Evolutionary conservation across 768 basidiomycete species (phyloP).

Genomic region (Clathrus columnatus): DNA sequence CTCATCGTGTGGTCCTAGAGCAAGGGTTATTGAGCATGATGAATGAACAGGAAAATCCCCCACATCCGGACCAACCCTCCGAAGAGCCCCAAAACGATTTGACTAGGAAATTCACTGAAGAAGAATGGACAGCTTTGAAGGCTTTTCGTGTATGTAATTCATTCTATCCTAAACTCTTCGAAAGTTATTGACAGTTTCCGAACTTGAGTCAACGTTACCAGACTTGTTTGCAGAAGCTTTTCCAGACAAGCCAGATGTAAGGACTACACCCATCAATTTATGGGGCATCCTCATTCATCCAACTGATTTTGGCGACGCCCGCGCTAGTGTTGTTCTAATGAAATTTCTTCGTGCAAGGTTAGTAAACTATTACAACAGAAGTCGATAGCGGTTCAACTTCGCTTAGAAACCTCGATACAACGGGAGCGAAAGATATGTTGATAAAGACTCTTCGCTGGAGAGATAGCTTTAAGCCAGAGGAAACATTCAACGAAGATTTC

Average conservation of each 20-base stretch:
- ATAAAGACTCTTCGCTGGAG: conserved; percentile 65
- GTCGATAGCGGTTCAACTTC: not conserved
- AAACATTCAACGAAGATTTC: conserved; percentile 49
- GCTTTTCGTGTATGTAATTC: conserved; percentile 49
- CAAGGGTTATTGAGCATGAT: too few relatives aligned
- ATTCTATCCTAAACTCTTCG: not conserved
- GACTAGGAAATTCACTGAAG: conserved; percentile 57
- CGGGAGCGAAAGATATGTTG: conserved; percentile 56
- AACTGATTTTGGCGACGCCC: conserved; percentile 39
- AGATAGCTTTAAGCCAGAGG: conserved; percentile 53
- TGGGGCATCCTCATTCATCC: conserved; percentile 74
- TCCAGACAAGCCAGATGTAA: conserved; percentile 45
- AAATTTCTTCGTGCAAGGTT: conserved; percentile 76
- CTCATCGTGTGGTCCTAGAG: too few relatives aligned
- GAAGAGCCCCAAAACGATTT: conserved; percentile 61
- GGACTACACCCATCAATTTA: conserved; percentile 41
- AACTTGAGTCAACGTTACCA: conserved; percentile 31
- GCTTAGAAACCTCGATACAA: conserved; percentile 41
- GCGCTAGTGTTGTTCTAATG: conserved; percentile 67
- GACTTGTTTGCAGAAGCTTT: conserved; percentile 51
- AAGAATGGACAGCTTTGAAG: conserved; percentile 65
- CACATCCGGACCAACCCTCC: not conserved
- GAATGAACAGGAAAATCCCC: too few relatives aligned
- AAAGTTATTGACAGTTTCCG: conserved; percentile 18
- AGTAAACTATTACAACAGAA: not conserved